Base-by-base conservation (phyloP, 805 yeast species). In the Ogataea haglerorum region DNA sequence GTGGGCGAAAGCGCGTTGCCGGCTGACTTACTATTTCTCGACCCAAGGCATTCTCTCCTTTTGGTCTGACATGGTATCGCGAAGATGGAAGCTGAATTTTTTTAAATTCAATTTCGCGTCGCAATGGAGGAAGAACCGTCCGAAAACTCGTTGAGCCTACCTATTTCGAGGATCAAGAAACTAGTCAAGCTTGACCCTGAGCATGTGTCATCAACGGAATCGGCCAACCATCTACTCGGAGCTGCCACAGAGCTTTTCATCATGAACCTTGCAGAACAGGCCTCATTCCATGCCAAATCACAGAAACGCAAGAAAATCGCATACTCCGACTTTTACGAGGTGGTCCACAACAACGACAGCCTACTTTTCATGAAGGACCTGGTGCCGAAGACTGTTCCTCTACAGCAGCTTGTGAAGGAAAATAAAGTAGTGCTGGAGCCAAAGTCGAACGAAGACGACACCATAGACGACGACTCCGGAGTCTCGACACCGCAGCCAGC, bases 21-120 rank as follows among this genome's bases (percentile, higher is more conserved):
- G 13, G 9, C 15, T 15, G 31, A 61, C 73, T 36, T 53, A 72
- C 76, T 85, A 85, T 70, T 88, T 88, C 60, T 88, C 96, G 15
- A 89, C 95, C 96, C 96, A 88, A 3, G 96, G 96, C 55, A 78
- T 76, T 54, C 76, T 74, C 33, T 74, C 73, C 12, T 29, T 21
- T 10, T 19, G 15, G 10, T 38, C 42, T 14, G 42, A 15, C 42
- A 38, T 38, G 18, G 16, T 7, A 24, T 14, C n/a, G 10, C 5
- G 17, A 30, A 16, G 22, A 14, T 9, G 13, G 10, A 24, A n/a
- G 7, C 17, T 14, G 17, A 26, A 29, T 28, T 30, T 29, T 39
- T 39, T 19, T 16, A n/a, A 19, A 5, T 36, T 30, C 26, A 27
- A 32, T 41, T 38, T 36, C 40, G 43, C 43, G 41, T 37, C 45